Evolutionary conservation across 495 filamentous ascomycete genomes (phyloP).

Genomic region (Amniculicola lignicola): DNA sequence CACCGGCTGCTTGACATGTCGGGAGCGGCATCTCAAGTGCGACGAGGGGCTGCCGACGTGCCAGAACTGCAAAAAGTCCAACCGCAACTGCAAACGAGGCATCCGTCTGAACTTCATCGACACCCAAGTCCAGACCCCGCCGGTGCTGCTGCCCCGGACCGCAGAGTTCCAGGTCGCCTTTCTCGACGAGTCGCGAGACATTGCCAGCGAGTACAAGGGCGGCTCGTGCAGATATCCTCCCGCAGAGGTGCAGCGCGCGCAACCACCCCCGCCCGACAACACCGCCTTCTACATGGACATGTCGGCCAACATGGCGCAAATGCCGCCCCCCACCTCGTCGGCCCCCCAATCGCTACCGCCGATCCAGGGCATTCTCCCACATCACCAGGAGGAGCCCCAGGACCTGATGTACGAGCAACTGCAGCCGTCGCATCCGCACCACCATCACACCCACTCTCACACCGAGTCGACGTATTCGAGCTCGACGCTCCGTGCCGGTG

Average conservation of each 20-base stretch:
- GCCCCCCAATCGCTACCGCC: conserved; percentile 47
- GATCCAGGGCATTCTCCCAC: conserved; percentile 43
- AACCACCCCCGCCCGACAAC: conserved; percentile 38
- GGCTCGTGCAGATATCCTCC: conserved; percentile 67
- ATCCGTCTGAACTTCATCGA: conserved; percentile 93
- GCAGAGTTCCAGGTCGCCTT: conserved; percentile 73
- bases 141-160: conserved; percentile 54
- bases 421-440: conserved; percentile 33
- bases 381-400: conserved; percentile 37
- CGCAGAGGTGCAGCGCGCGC: conserved; percentile 35
- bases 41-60: conserved; percentile 81
- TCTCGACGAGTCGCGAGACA: conserved; percentile 83
- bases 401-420: conserved; percentile 34
- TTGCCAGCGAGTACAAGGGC: conserved; percentile 88
- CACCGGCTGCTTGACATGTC: conserved; percentile 46
- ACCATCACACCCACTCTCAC: conserved; percentile 33
- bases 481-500: conserved; percentile 10
- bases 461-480: conserved; percentile 40
- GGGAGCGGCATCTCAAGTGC: conserved; percentile 64
- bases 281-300: conserved; percentile 58
- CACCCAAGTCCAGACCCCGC: conserved; percentile 67
- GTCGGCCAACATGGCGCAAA: conserved; percentile 34
- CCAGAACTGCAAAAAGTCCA: conserved; percentile 85
- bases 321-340: conserved; percentile 38
- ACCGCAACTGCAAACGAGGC: conserved; percentile 78